A percentile compares a stretch with the other conserved stretches of the same genome.
Conservation (phyloP, 345 rosid genomes). For the Salix dunnii region DNA sequence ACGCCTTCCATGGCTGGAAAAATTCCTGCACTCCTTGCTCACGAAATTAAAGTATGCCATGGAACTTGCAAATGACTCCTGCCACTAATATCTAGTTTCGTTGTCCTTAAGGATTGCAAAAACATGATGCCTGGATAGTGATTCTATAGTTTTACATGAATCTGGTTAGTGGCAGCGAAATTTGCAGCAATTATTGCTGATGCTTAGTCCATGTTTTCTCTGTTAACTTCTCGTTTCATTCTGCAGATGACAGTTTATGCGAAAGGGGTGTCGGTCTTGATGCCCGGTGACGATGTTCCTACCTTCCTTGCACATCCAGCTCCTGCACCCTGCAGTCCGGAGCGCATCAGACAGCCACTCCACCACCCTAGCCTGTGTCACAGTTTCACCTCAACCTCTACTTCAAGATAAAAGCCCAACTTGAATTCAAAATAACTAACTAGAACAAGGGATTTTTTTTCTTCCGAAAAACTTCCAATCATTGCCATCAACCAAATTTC, state of each 20-base stretch:
- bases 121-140: not conserved
- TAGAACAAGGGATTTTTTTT: not conserved
- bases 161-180: not conserved
- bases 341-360: slow-evolving; percentile 29
- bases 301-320: slow-evolving; percentile 73
- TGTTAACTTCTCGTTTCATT: not conserved
- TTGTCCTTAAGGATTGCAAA: not conserved
- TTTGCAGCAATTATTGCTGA: not conserved
- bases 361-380: slow-evolving; percentile 30
- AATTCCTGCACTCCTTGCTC: not conserved
- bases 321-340: slow-evolving; percentile 51
- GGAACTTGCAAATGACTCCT: not conserved
- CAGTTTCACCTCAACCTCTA: slow-evolving; percentile 6
- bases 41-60: not conserved
- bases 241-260: slow-evolving; percentile 51
- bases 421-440: slow-evolving; percentile 3
- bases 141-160: not conserved
- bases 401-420: slow-evolving; percentile 17
- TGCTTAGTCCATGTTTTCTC: not conserved
- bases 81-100: not conserved
- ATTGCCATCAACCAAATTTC: not conserved
- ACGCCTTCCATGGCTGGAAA: not conserved
- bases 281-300: slow-evolving; percentile 73
- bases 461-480: not conserved
- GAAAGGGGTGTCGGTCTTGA: slow-evolving; percentile 65